Percentiles rank a stretch among this genome's conserved stretches.
phyloP scores from a whole-genome alignment of 2,329 filamentous ascomycete genomes.

The Pyrenophora seminiperda region DNA sequence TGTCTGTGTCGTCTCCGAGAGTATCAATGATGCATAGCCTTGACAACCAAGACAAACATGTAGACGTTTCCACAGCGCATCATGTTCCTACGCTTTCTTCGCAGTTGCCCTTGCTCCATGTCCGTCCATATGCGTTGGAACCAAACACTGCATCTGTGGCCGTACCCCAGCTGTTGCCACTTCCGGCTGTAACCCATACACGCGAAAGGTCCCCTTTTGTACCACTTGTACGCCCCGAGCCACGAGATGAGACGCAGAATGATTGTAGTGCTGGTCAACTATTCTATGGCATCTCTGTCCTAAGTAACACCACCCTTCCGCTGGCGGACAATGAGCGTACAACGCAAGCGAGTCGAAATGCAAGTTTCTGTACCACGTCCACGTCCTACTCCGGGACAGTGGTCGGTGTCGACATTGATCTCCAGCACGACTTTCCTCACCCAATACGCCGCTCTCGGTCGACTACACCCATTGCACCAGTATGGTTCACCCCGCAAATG shows the following conservation, averaged over 20 bases:
- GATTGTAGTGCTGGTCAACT: constrained; percentile 27
- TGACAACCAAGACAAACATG: constrained; percentile 21
- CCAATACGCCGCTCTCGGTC: constrained; percentile 27
- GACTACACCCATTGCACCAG: constrained; percentile 27
- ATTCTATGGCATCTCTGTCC: constrained; percentile 30
- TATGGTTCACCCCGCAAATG: constrained; percentile 35
- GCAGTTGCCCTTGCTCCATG: constrained; percentile 3
- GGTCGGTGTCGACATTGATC: constrained; percentile 43
- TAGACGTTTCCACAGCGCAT: constrained; percentile 7
- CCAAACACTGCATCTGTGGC: constrained; percentile 4
- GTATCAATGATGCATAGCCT: background rate
- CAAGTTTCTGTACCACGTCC: constrained; percentile 43
- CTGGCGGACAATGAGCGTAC: constrained; percentile 21
- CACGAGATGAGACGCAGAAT: constrained; percentile 28
- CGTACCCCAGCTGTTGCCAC: constrained; percentile 17
- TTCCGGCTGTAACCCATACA: constrained; percentile 17
- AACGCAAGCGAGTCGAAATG: constrained; percentile 30
- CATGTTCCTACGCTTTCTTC: constrained; percentile 14
- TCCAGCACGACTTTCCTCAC: constrained; percentile 29
- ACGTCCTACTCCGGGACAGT: constrained; percentile 44
- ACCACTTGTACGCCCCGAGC: constrained; percentile 24
- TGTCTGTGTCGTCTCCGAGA: constrained; percentile 5
- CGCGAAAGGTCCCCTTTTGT: constrained; percentile 23
- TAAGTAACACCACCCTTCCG: constrained; percentile 23
- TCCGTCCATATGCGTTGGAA: constrained; percentile 5